Base-by-base conservation (phyloP, 2,329 filamentous ascomycete genomes). In the Arthrobotrys conoides region DNA sequence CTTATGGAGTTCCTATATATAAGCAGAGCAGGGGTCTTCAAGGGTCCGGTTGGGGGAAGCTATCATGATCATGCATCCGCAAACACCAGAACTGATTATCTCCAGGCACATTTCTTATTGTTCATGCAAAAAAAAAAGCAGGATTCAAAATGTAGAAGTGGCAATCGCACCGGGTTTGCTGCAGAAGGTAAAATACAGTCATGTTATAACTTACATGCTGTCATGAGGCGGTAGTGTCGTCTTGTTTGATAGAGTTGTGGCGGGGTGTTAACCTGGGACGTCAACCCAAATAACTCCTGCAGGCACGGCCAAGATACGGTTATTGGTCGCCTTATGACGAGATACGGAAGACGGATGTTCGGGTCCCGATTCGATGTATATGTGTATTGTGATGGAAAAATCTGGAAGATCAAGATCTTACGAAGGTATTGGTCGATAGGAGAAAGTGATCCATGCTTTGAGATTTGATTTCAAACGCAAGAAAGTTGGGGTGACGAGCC, bases 401-500 rank as follows among this genome's bases (percentile, higher is more conserved):
- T 46, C 8, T 46, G n/a, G 49, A 67, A 51, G 63, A 67, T 51
- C 63, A 49, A 22, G 49, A 53, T 61, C 20, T 24, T 61, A 20
- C 57, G 36, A 61, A 44, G 18, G 16, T 61, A 61, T 14, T 36
- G 57, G 36, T 33, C 53, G 53, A 3, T 9, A 33, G 33, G 55
- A 41, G 38, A 33, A 61, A 33, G 41, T 41, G 18, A 41, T 61
- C 55, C 55, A 61, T 61, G 55, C 36, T 30, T 61, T 61, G 53
- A 36, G 30, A 38, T 61, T 61, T 24, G 30, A 38, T 61, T 61
- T 24, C 55, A 44, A 61, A 18, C 20, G 38, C 57, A 10, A 44
- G 36, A 44, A 51, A 24, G 33, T 57, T 73, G 46, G 57, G 44
- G 59, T 63, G 67, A 51, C 12, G 53, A 59, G 57, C 49, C 30